A percentile compares a stretch with the other conserved stretches of the same genome.
Evolutionary conservation across 2,329 filamentous ascomycete genomes (phyloP).

Genomic region (Mycosphaerella sp.): DNA sequence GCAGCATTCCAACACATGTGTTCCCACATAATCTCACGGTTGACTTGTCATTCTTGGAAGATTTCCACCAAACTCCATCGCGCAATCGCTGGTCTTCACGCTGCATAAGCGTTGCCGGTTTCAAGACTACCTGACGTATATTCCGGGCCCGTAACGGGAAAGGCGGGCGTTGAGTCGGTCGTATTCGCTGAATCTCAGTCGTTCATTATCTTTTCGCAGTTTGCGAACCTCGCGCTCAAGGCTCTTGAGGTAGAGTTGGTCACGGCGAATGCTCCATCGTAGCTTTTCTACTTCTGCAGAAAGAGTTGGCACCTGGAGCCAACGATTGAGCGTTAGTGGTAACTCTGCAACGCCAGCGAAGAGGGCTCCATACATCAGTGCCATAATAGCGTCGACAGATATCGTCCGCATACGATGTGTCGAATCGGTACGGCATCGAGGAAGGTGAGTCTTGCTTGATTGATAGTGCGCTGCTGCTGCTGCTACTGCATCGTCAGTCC

Average conservation of each 20-base stretch:
- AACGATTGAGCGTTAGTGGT: not conserved
- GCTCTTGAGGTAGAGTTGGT: slow-evolving; percentile 3
- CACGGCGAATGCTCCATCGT: slow-evolving; percentile 8
- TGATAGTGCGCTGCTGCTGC: too few species aligned
- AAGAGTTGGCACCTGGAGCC: slow-evolving; percentile 15
- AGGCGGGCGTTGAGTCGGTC: not conserved
- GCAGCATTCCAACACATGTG: too few species aligned
- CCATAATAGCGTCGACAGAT: slow-evolving; percentile 17
- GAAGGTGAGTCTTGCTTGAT: not conserved
- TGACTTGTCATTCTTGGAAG: too few species aligned
- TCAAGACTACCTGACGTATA: not conserved
- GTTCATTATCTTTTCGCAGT: slow-evolving; percentile 2
- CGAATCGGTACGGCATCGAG: slow-evolving; percentile 4
- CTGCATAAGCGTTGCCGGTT: too few species aligned
- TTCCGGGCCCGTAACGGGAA: not conserved
- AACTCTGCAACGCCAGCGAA: not conserved
- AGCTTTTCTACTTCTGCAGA: slow-evolving; percentile 12
- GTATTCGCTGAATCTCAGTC: slow-evolving; percentile 5
- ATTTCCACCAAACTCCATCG: too few species aligned
- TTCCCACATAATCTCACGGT: too few species aligned
- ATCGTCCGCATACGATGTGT: slow-evolving; percentile 4
- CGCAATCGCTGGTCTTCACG: too few species aligned
- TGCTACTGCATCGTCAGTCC: not conserved
- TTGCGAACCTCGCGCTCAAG: not conserved
- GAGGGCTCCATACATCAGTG: slow-evolving; percentile 7